Base-by-base conservation (phyloP, 2,329 filamentous ascomycete species). In the Claviceps africana region DNA sequence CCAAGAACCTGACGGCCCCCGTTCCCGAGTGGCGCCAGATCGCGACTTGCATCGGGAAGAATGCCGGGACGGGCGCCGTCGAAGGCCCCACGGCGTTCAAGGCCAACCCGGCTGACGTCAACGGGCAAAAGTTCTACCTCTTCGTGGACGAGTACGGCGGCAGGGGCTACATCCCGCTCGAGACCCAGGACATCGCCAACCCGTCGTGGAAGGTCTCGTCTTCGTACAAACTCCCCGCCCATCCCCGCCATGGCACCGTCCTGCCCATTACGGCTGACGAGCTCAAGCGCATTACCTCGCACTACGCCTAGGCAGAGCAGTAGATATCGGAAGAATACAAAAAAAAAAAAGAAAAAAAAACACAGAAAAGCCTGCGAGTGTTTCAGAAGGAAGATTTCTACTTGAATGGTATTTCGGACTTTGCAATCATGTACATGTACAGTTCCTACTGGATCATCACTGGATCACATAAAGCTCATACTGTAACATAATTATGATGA, bases 71-170 rank as follows among this genome's bases (percentile, higher is more conserved):
- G 2, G 15, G n/a, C 2, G 37, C 48, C 1, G 25, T 50, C 4
- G 48, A 50, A 22, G 48, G 48, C 28, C 48, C 48, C n/a, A 50
- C 48, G n/a, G 17, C 17, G n/a, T 50, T 50, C 39, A 50, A 43
- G 39, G 35, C 48, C 33, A 50, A 50, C 39, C 48, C 37, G 1
- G 22, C 21, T 2, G 48, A 50, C n/a, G 39, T 44, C 1, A 37
- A 50, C 48, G 48, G 48, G 4, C 2, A 11, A 9, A 43, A 43
- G 5, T 50, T 11, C 6, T 50, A 43, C 11, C 17, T 50, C 15
- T 50, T 50, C 40, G 48, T 43, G 17, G 48, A 50, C 22, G 48
- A 50, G 48, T 50, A 50, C 22, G 11, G 17, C 28, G 48, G 48
- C 28, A 43, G 48, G 25, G 48, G 48, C n/a, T 50, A 50, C 39